Conservation (phyloP, 2,329 filamentous ascomycete genomes). For the Cercospora zeina region DNA sequence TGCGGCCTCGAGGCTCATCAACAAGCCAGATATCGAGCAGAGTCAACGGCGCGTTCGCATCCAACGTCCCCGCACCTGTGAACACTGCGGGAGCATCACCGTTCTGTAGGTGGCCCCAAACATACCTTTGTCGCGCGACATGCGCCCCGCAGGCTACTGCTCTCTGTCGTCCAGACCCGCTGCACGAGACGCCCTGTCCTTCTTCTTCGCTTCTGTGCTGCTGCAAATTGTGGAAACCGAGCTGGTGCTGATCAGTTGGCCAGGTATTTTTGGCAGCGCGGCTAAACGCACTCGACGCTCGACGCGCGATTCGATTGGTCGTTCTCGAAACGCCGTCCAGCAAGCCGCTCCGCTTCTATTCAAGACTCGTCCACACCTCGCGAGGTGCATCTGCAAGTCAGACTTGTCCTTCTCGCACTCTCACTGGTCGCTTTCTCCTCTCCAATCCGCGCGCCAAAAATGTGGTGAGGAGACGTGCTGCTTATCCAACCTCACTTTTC, state of each 20-base stretch:
- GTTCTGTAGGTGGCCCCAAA: not conserved
- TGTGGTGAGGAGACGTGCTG: conserved; percentile 33
- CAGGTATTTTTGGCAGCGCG: conserved; percentile 20
- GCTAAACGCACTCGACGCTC: conserved; percentile 12
- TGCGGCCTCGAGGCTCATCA: not conserved
- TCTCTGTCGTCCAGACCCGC: not conserved
- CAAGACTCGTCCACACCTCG: conserved; percentile 18
- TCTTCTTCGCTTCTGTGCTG: conserved; percentile 9
- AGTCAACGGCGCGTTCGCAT: not conserved
- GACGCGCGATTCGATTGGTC: conserved; percentile 15
- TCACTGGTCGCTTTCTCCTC: conserved; percentile 21
- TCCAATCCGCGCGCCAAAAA: conserved; percentile 30
- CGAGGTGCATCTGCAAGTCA: conserved; percentile 19
- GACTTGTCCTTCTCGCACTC: conserved; percentile 21
- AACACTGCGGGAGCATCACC: not conserved
- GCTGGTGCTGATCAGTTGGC: conserved; percentile 12
- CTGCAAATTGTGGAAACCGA: conserved; percentile 2
- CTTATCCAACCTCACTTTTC: conserved; percentile 30
- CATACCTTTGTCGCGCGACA: not conserved
- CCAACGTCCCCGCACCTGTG: conserved; percentile 3
- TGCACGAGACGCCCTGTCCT: not conserved
- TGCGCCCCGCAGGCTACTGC: not conserved
- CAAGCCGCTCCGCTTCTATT: conserved; percentile 19
- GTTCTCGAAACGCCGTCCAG: conserved; percentile 12
- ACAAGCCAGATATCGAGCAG: not conserved